Base-by-base conservation (phyloP, 1,139 yeast genomes). In the Candida tetrigidarum region DNA sequence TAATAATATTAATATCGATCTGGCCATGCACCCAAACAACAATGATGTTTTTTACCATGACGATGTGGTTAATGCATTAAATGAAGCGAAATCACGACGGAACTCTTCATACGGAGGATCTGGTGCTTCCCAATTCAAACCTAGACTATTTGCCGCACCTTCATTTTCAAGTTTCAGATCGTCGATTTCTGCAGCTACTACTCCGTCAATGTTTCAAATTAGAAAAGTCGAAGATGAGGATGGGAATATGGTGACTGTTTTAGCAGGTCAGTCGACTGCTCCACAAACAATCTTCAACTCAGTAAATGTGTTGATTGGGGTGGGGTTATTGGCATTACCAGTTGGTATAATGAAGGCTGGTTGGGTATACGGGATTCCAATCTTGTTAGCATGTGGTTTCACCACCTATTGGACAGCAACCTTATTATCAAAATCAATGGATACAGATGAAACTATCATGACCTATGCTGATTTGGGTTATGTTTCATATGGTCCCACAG, bases 381-480 rank as follows among this genome's bases (percentile, higher is more conserved):
- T 73, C 5, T 62, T 75, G 39, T 46, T 69, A n/a, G 44, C 56
- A 4, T 71, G 79, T 58, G 77, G 78, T 3, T 46, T 69, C 30
- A 51, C 70, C 10, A 74, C 79, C 1, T 73, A 63, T 49, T 74
- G 79, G 79, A 67, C 75, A 2, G 80, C 80, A 2, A 54, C 64
- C 1, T 62, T 75, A 29, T 60, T 75, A 39, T 71, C 78, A 1
- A 62, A 57, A 38, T 57, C 76, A 1, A 71, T 89, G 78, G 91
- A 85, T 53, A 82, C 86, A 1, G 92, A 89, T 60, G 79, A 76
- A 8, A 82, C 92, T 0, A 71, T 92, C 51, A 84, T 84, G 78
- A 88, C 97, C 0, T 92, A 91, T 62, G 96, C 96, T 5, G 97
- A 91, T 63, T 71, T 88, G 54, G 95, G 92, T 6, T 84, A 79